A percentile compares a stretch with the other conserved stretches of the same genome.
phyloP scores from a whole-genome alignment of 805 yeast genomes.

The Scheffersomyces stipitis region DNA sequence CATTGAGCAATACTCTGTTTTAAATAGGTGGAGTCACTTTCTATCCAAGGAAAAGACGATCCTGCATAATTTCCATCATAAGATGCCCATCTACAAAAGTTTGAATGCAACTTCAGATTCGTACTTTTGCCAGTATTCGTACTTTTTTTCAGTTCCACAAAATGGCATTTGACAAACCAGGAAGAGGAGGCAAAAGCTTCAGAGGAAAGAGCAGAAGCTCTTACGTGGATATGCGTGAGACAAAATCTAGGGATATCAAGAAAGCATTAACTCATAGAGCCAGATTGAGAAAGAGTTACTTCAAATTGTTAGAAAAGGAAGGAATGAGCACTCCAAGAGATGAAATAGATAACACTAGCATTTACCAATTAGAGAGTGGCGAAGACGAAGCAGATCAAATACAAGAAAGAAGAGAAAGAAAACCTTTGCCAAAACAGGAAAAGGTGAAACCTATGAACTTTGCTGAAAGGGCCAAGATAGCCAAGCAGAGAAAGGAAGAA shows the following conservation, averaged over 20 bases:
- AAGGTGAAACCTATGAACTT: constrained; percentile 34
- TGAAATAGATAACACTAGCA: constrained; percentile 11
- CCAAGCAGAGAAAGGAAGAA: constrained; percentile 47
- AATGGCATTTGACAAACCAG: constrained; percentile 9
- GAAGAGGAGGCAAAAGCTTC: constrained; percentile 3
- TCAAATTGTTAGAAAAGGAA: constrained; percentile 73
- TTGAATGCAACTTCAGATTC: no score
- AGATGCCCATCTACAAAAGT: no score
- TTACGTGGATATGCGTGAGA: constrained; percentile 32
- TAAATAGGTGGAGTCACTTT: no score
- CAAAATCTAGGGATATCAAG: constrained; percentile 64
- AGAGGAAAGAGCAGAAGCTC: constrained; percentile 1
- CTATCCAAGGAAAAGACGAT: no score
- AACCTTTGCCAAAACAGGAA: constrained; percentile 25
- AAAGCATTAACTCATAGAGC: constrained; percentile 77
- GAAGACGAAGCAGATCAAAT: constrained; percentile 13
- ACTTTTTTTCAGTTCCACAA: neutral
- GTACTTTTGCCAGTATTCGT: no score
- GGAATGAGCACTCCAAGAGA: constrained; percentile 33
- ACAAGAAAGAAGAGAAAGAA: constrained; percentile 17
- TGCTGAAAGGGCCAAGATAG: constrained; percentile 46
- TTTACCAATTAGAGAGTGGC: constrained; percentile 5
- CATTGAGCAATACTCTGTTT: no score
- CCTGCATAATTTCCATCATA: no score
- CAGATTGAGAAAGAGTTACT: constrained; percentile 74